These are phyloP conservation scores for Termitomyces sp. DNA, from an alignment of 768 basidiomycete genomes.

Conservation along the genomic window DNA sequence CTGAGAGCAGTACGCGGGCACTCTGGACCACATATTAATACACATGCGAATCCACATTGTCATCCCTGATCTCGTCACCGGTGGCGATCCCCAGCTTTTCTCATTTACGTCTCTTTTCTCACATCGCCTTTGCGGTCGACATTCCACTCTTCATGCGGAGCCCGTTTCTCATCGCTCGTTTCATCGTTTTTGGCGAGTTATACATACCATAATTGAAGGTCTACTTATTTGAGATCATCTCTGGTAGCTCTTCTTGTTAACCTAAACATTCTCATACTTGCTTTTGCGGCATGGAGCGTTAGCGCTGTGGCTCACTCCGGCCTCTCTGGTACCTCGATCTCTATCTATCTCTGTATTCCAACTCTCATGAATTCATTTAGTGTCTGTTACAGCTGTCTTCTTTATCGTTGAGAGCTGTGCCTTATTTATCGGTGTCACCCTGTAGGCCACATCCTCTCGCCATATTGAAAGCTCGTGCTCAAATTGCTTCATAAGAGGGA, in stretches of 20 bases:
- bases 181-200: constrained; percentile 53
- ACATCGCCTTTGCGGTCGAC: neutral
- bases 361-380: constrained; percentile 22
- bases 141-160: constrained; percentile 34
- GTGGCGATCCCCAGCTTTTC: constrained; percentile 12
- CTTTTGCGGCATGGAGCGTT: constrained; percentile 60
- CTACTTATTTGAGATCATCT: neutral
- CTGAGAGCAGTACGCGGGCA: neutral
- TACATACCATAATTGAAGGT: neutral
- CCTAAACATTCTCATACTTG: constrained; percentile 47
- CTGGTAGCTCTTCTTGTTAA: constrained; percentile 43
- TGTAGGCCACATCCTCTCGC: constrained; percentile 25
- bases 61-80: constrained; percentile 13
- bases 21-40: neutral
- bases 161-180: constrained; percentile 54
- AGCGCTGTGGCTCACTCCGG: constrained; percentile 31
- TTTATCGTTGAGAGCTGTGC: constrained; percentile 44
- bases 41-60: neutral
- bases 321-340: constrained; percentile 28
- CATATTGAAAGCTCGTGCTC: neutral
- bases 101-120: neutral
- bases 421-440: constrained; percentile 28
- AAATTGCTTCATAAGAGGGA: constrained; percentile 22
- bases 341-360: neutral
- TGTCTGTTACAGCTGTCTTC: constrained; percentile 44